Evolutionary conservation across 2,329 filamentous ascomycete genomes (phyloP).

Genomic region (Pseudogymnoascus sp.): DNA sequence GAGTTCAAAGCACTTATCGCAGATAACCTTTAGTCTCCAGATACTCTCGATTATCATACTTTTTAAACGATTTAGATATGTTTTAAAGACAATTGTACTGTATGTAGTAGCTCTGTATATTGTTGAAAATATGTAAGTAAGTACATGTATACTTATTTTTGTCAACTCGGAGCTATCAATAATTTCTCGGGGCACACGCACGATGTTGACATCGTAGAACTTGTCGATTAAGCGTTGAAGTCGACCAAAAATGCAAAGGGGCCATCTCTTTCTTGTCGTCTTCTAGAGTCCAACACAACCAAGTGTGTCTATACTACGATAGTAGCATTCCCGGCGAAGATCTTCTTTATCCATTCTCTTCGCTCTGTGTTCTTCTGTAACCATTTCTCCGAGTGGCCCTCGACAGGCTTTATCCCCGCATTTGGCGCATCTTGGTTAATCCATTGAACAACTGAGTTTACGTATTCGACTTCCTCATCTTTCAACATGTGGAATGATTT

Average conservation of each 20-base stretch:
- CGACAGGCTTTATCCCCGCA: conserved; percentile 15
- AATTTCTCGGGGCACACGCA: not conserved
- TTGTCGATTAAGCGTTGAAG: not conserved
- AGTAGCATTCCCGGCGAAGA: not conserved
- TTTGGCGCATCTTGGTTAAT: conserved; percentile 16
- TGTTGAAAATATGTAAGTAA: not conserved
- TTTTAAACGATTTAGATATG: not conserved
- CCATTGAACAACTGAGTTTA: conserved; percentile 15
- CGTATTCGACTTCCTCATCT: conserved; percentile 20
- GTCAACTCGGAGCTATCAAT: not conserved
- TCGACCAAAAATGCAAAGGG: not conserved
- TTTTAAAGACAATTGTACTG: not conserved
- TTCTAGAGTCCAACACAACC: not conserved
- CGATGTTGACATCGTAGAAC: not conserved
- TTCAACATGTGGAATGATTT: conserved; percentile 39
- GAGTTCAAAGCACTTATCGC: not conserved
- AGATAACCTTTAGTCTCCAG: not conserved
- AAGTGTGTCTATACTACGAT: not conserved
- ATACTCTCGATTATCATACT: not conserved
- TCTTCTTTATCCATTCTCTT: not conserved
- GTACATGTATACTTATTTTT: not conserved
- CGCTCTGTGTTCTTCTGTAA: conserved; percentile 12
- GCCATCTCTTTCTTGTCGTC: not conserved
- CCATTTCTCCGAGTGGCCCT: conserved; percentile 18
- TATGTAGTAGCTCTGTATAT: not conserved